A percentile compares a stretch with the other conserved stretches of the same genome.
phyloP scores from a whole-genome alignment of 345 rosid species.

The Populus tremula region DNA sequence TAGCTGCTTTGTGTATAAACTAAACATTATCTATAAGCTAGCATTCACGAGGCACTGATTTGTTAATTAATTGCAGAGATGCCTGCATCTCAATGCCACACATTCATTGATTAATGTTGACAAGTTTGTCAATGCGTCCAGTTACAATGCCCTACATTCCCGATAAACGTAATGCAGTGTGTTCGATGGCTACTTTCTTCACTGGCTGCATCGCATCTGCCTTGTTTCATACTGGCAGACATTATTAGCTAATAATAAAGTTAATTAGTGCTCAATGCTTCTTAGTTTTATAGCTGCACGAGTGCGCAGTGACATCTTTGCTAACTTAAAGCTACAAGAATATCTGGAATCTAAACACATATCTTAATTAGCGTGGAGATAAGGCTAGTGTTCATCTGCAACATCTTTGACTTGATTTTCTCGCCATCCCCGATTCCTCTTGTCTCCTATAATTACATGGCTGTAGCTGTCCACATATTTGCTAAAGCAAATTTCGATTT shows the following conservation, averaged over 20 bases:
- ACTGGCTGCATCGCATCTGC: constrained; percentile 8
- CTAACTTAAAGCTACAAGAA: no score
- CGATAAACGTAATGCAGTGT: constrained; percentile 18
- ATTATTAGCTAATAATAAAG: neutral
- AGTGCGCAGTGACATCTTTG: neutral
- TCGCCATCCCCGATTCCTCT: neutral
- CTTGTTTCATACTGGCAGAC: constrained; percentile 16
- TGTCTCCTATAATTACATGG: neutral
- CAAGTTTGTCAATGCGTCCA: constrained; percentile 18
- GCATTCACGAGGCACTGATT: constrained; percentile 12
- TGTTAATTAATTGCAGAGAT: neutral
- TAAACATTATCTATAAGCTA: constrained; percentile 5
- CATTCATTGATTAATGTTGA: neutral
- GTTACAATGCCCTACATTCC: constrained; percentile 35
- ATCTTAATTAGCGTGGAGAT: neutral
- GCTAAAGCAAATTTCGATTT: neutral
- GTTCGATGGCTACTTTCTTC: constrained; percentile 22
- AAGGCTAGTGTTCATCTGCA: neutral
- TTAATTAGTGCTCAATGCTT: neutral
- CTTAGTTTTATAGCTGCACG: neutral
- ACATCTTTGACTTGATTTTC: neutral
- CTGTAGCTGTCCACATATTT: neutral
- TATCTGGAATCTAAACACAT: no score
- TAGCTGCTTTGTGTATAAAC: neutral
- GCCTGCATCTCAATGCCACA: neutral